These are phyloP conservation scores for Penicillium lividum DNA, from an alignment of 495 filamentous ascomycete genomes.

Conservation along the genomic window DNA sequence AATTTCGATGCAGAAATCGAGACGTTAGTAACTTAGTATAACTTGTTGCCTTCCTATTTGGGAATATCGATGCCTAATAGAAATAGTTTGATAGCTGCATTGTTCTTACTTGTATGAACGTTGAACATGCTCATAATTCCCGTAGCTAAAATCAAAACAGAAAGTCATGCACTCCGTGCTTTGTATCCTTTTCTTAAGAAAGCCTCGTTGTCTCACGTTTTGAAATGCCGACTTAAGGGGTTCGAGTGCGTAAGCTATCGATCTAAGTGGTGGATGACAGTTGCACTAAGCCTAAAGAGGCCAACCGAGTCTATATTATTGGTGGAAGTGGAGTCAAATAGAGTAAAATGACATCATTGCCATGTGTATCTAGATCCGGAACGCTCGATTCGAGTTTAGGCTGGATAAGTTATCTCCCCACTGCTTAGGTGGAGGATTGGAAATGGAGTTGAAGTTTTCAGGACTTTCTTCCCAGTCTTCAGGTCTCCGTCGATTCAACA, in stretches of 20 bases:
- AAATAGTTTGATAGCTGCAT: not conserved
- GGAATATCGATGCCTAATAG: not conserved
- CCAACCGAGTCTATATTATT: conserved; percentile 6
- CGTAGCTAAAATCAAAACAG: not conserved
- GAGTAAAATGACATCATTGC: not conserved
- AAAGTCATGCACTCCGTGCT: not conserved
- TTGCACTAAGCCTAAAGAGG: not conserved
- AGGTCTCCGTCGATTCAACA: not conserved
- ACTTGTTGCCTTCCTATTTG: not conserved
- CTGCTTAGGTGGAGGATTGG: not conserved
- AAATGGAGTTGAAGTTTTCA: not conserved
- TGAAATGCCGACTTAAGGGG: not conserved
- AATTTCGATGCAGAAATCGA: not conserved
- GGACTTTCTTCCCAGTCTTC: not conserved
- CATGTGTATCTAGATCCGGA: not conserved
- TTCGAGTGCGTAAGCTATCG: conserved; percentile 1
- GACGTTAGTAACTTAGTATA: not conserved
- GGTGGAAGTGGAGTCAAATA: conserved; percentile 1
- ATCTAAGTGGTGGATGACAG: conserved; percentile 3
- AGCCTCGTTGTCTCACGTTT: not conserved
- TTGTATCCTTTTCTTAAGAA: not conserved
- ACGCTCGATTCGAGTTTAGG: conserved; percentile 9
- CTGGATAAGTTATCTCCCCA: conserved; percentile 1
- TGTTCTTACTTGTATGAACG: no score
- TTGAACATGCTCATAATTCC: no score